Evolutionary conservation across 2,329 filamentous ascomycete species (phyloP).

Genomic region (Phaeosphaeriaceae sp.): DNA sequence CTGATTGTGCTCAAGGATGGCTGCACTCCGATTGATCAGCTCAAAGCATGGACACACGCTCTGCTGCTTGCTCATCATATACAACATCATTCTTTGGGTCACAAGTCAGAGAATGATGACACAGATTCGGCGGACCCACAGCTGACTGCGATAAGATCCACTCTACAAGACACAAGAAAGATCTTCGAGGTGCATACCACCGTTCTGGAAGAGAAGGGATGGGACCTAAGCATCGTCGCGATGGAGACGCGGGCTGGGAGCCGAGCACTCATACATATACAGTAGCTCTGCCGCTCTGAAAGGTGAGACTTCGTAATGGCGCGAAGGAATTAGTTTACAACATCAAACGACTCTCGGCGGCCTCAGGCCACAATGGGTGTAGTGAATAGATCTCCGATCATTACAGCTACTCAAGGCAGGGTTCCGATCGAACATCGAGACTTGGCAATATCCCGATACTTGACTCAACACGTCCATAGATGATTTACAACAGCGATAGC

Average conservation of each 20-base stretch:
- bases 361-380: neutral
- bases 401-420: neutral
- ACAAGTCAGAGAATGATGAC: conserved; percentile 22
- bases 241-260: conserved; percentile 69
- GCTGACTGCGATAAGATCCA: conserved; percentile 51
- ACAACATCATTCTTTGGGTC: conserved; percentile 6
- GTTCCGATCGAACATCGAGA: conserved; percentile 1
- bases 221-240: conserved; percentile 69
- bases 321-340: neutral
- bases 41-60: conserved; percentile 70
- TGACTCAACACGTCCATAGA: conserved; percentile 4
- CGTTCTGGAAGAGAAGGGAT: conserved; percentile 60
- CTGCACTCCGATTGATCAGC: conserved; percentile 57
- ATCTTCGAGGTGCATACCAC: conserved; percentile 56
- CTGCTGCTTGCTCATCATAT: conserved; percentile 54
- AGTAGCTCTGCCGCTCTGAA: conserved; percentile 9
- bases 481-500: conserved; percentile 3
- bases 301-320: neutral
- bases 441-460: neutral
- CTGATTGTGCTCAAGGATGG: conserved; percentile 70
- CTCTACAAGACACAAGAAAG: conserved; percentile 46
- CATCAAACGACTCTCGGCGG: neutral
- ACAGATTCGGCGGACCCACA: conserved; percentile 41
- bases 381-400: neutral
- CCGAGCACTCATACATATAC: conserved; percentile 25